Evolutionary conservation across 768 basidiomycete genomes (phyloP), one percentile per base, ranked within the genome.

Genomic region (Hebeloma cylindrosporum): DNA sequence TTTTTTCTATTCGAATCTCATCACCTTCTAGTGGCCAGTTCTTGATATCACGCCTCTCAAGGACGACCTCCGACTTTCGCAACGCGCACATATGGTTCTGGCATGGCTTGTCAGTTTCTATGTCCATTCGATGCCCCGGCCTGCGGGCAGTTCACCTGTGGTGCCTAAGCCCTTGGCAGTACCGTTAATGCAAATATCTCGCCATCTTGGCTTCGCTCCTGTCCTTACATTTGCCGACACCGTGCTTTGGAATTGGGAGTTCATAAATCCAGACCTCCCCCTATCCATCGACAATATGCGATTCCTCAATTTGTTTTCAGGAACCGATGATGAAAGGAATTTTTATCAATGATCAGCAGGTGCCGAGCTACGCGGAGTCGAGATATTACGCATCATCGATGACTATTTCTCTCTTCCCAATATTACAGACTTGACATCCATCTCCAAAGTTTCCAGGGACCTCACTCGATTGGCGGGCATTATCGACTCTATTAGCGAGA

Each of bases 151-250:
- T 20, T 53, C 80, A 1, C 65, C 82, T 29, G 57, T 75, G 39
- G 79, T 99, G 25, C 95, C 95, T 2, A 73, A 78, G 47, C 75
- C 85, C 7, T 71, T 99, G 29, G 77, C 90, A 1, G 64, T 88
- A 17, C 94, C 95, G 0, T 73, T 96, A 21, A 77, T 89, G 21
- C 59, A 75, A 13, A 81, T 95, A 35, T 95, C 92, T 10, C 74
- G 75, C 7, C 65, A 76, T 40, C 76, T 99, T 30, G 82, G 81
- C 40, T 83, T 94, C n/a, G 93, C 94, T 5, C 95, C 95, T 3
- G 80, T 99, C 50, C 73, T 97, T 52, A 99, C 94, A 0, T 99
- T 93, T 60, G 89, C 94, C 20, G 95, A 96, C 61, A 93, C 90
- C 13, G 94, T 99, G 10, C 76, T 98, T 1, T 99, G 92, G 91